Evolutionary conservation across 1,284 basidiomycete species (phyloP), one percentile per base, ranked within the genome.

Genomic region (Marasmius fiardii): DNA sequence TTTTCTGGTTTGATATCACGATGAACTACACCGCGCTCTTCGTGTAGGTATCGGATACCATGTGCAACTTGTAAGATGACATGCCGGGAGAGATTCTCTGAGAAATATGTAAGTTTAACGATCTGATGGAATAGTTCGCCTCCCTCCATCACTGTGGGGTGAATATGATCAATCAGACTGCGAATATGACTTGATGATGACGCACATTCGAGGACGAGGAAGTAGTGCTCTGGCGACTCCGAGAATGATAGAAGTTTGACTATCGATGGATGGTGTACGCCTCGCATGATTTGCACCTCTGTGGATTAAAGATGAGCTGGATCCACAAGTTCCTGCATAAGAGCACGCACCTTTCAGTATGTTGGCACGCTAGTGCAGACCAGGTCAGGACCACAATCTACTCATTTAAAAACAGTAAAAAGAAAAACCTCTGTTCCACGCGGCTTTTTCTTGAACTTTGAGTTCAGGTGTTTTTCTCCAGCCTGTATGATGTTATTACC

Each of bases 281-380:
- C 93, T 33, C 96, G 92, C 97, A 99, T 99, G 66, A 99, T 99
- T 73, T 98, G 95, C 4, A 99, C 97, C 84, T 99, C 97, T 92
- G 66, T 47, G 16, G 47, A 50, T 58, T 55, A 24, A 51, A 54
- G 12, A 43, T 23, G 12, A 39, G 21, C n/a, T 20, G 18, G 11
- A 47, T 45, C 8, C 24, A 18, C 21, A 26, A 24, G 47, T 33
- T 23, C 24, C 26, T 33, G 33, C 52, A 54, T 21, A 49, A 54
- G 14, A 7, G 34, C n/a, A 63, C 72, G 45, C 54, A 84, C 89
- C 89, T 83, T 99, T 99, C 64, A 99, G 84, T 57, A 99, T 98
- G 70, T 98, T 98, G 60, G 95, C 89, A 62, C 97, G 92, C 95
- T 99, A 75, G 56, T 62, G 61, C 58, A 63, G 60, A 60, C 57